These are phyloP conservation scores for Zelopaecilomyces penicillatus DNA, from an alignment of 2,329 filamentous ascomycete genomes.

Conservation along the genomic window DNA sequence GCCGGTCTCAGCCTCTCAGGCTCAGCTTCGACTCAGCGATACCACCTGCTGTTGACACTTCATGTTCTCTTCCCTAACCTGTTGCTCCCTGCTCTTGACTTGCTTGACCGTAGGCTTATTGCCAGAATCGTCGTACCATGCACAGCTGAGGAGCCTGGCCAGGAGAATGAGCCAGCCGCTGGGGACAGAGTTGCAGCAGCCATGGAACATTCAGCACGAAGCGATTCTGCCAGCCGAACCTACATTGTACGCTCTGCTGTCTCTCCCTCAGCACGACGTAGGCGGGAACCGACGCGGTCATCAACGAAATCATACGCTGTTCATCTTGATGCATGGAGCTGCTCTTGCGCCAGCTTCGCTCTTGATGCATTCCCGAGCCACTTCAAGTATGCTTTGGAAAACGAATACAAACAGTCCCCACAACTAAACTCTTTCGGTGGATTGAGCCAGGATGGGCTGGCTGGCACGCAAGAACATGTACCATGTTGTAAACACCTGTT, in stretches of 20 bases:
- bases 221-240: slow-evolving; percentile 19
- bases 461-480: slow-evolving; percentile 24
- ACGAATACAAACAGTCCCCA: not conserved
- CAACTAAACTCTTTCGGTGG: slow-evolving; percentile 38
- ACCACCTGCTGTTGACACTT: slow-evolving; percentile 62
- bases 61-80: slow-evolving; percentile 79
- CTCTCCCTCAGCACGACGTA: slow-evolving; percentile 21
- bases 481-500: slow-evolving; percentile 83
- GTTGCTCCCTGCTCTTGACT: slow-evolving; percentile 75
- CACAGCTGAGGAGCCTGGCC: too few relatives aligned
- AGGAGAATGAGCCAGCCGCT: too few relatives aligned
- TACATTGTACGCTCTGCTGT: slow-evolving; percentile 59
- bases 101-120: slow-evolving; percentile 72
- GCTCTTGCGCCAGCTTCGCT: slow-evolving; percentile 77
- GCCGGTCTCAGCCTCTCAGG: not conserved
- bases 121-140: slow-evolving; percentile 34
- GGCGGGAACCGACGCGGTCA: slow-evolving; percentile 9
- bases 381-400: not conserved
- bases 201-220: not conserved
- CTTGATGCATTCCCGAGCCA: slow-evolving; percentile 55
- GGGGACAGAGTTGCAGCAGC: too few relatives aligned
- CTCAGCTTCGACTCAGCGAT: slow-evolving; percentile 19
- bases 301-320: slow-evolving; percentile 54
- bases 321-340: slow-evolving; percentile 71
- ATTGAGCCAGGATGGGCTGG: slow-evolving; percentile 28